Percentiles rank a stretch among this genome's conserved stretches.
Evolutionary conservation across 2,329 filamentous ascomycete genomes (phyloP).

Genomic region (Paraphaeosphaeria minitans): DNA sequence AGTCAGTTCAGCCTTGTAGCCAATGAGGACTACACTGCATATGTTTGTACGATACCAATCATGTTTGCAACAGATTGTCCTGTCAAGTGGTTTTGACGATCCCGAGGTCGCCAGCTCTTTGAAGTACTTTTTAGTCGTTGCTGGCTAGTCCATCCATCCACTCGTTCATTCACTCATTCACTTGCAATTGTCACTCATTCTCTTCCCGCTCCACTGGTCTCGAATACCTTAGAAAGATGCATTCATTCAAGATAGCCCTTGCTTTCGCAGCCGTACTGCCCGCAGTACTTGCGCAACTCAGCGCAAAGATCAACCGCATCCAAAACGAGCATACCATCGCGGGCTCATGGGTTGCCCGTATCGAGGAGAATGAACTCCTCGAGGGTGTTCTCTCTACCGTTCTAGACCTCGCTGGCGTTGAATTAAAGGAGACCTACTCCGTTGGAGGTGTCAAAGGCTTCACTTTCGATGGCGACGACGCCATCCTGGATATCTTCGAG

Average conservation of each 20-base stretch:
- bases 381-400: constrained; percentile 1
- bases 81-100: neutral
- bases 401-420: neutral
- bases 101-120: neutral
- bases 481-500: constrained; percentile 2
- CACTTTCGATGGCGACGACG: constrained; percentile 1
- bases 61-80: neutral
- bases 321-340: constrained; percentile 4
- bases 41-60: neutral
- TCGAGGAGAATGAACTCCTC: constrained; percentile 1
- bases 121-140: neutral
- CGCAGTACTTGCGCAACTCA: neutral
- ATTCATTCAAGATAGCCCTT: neutral
- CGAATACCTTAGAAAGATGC: neutral
- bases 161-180: neutral
- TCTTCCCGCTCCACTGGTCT: neutral
- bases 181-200: neutral
- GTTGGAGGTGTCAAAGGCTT: constrained; percentile 1
- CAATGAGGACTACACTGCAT: neutral
- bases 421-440: neutral
- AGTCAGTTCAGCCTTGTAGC: neutral
- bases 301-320: neutral
- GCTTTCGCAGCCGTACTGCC: neutral
- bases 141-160: neutral
- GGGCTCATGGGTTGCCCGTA: constrained; percentile 2